A percentile compares a stretch with the other conserved stretches of the same genome.
These are phyloP conservation scores for Globisporangium rhizosaccharum DNA, from an alignment of 352 stramenopile genomes.

Conservation along the genomic window DNA sequence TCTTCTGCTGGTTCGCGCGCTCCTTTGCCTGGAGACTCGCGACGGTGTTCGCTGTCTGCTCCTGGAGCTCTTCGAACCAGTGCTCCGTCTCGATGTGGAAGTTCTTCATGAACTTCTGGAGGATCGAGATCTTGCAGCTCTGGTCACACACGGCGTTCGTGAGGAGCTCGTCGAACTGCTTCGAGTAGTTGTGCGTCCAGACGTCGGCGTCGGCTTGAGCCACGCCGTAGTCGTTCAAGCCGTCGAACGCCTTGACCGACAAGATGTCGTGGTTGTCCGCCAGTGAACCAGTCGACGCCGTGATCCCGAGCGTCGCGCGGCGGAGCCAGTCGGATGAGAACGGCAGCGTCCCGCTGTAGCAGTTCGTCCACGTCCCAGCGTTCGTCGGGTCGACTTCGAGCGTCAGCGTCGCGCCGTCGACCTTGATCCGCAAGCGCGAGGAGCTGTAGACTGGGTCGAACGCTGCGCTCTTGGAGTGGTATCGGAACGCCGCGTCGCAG, in stretches of 20 bases:
- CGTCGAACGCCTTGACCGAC: conserved; percentile 55
- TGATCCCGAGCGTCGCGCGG: conserved; percentile 59
- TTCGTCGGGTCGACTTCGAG: conserved; percentile 62
- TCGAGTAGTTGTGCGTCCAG: conserved; percentile 82
- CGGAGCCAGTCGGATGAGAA: conserved; percentile 67
- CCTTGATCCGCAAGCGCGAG: conserved; percentile 54
- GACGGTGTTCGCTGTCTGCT: conserved; percentile 73
- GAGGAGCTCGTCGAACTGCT: conserved; percentile 67
- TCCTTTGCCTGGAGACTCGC: conserved; percentile 72
- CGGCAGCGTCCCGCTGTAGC: conserved; percentile 59
- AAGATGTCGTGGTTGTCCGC: conserved; percentile 85
- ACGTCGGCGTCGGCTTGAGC: conserved; percentile 56
- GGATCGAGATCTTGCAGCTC: conserved; percentile 74
- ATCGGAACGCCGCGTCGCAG: conserved; percentile 74
- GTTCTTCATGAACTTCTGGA: conserved; percentile 79
- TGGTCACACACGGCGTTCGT: conserved; percentile 58
- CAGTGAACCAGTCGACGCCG: conserved; percentile 66
- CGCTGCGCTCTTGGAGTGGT: conserved; percentile 58
- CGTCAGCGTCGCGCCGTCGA: conserved; percentile 47
- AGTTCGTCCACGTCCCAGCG: conserved; percentile 48
- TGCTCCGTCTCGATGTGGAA: conserved; percentile 81
- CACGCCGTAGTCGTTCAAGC: conserved; percentile 51
- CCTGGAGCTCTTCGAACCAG: conserved; percentile 77
- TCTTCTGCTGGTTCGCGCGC: conserved; percentile 62
- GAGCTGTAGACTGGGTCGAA: conserved; percentile 74